Evolutionary conservation across 805 yeast genomes (phyloP).

Genomic region (Maudiozyma pseudohumilis): DNA sequence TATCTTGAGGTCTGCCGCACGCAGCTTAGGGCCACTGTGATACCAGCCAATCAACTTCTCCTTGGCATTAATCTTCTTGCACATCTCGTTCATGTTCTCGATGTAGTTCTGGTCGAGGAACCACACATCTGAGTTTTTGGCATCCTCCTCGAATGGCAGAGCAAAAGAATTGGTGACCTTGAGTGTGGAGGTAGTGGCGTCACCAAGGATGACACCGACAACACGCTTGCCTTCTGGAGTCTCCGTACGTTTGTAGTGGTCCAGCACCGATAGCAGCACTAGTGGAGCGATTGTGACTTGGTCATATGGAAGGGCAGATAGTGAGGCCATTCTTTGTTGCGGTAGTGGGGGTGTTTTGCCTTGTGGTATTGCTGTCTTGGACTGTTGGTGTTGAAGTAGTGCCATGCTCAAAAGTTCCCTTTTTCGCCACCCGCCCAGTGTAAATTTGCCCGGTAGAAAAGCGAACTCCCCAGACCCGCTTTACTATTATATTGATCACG

Average conservation of each 20-base stretch:
- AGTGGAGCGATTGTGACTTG: slow-evolving; percentile 90
- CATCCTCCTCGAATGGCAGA: slow-evolving; percentile 96
- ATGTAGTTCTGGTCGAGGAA: slow-evolving; percentile 93
- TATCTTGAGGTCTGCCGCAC: slow-evolving; percentile 79
- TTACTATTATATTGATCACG: no score
- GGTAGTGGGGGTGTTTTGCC: no score
- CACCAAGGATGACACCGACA: slow-evolving; percentile 91
- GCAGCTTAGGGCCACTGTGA: slow-evolving; percentile 92
- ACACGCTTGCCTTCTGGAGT: slow-evolving; percentile 70
- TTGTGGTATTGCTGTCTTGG: no score
- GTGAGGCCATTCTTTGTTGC: slow-evolving; percentile 4
- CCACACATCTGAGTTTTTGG: slow-evolving; percentile 85
- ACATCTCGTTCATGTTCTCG: slow-evolving; percentile 96
- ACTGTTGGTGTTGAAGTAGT: no score
- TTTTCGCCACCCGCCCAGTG: no score
- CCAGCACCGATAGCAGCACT: slow-evolving; percentile 87
- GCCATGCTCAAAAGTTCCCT: no score
- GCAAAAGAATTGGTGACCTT: slow-evolving; percentile 90
- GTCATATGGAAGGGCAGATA: slow-evolving; percentile 26
- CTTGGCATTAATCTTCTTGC: slow-evolving; percentile 92
- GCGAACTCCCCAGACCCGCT: no score
- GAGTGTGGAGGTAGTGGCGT: slow-evolving; percentile 40
- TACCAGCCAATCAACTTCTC: slow-evolving; percentile 98
- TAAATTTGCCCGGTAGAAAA: no score
- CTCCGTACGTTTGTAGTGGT: slow-evolving; percentile 85